These are phyloP conservation scores for Phytophthora europaea DNA, from an alignment of 352 stramenopile species.

Conservation along the genomic window DNA sequence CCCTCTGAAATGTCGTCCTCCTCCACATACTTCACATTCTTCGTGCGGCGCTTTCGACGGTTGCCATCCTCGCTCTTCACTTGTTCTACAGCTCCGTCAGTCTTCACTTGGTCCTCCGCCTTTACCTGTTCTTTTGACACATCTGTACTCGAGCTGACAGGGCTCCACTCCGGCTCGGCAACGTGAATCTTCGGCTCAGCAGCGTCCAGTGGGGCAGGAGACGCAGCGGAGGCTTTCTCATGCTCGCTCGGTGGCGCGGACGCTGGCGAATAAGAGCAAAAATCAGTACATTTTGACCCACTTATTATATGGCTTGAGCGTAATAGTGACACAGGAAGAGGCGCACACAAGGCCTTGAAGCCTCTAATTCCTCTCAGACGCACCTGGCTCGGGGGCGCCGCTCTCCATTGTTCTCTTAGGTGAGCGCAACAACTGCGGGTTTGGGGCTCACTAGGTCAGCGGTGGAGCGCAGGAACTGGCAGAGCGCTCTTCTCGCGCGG, in stretches of 20 bases:
- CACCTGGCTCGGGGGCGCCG: constrained; percentile 9
- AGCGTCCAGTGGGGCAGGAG: not conserved
- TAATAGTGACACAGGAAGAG: constrained; percentile 4
- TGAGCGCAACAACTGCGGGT: not conserved
- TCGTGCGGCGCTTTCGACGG: constrained; percentile 59
- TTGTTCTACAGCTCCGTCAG: not conserved
- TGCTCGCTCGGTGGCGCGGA: constrained; percentile 4
- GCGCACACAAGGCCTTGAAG: constrained; percentile 8
- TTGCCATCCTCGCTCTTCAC: constrained; percentile 25
- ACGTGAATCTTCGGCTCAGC: constrained; percentile 1
- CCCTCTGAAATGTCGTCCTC: constrained; percentile 77
- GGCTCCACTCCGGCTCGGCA: constrained; percentile 17
- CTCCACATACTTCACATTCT: constrained; percentile 83
- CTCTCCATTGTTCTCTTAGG: constrained; percentile 25
- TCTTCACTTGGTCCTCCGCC: not conserved
- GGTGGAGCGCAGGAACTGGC: not conserved
- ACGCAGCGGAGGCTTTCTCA: not conserved
- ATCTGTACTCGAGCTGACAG: constrained; percentile 5
- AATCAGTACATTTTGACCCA: not conserved
- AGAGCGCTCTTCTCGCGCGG: constrained; percentile 13
- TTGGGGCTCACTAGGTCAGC: not conserved
- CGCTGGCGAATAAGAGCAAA: constrained; percentile 11
- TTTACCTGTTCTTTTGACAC: constrained; percentile 5
- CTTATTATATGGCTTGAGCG: not conserved
- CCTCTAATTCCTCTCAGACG: constrained; percentile 3